Percentiles rank a stretch among this genome's conserved stretches.
These are phyloP conservation scores for Articulospora tetracladia DNA, from an alignment of 495 filamentous ascomycete genomes.

Conservation along the genomic window DNA sequence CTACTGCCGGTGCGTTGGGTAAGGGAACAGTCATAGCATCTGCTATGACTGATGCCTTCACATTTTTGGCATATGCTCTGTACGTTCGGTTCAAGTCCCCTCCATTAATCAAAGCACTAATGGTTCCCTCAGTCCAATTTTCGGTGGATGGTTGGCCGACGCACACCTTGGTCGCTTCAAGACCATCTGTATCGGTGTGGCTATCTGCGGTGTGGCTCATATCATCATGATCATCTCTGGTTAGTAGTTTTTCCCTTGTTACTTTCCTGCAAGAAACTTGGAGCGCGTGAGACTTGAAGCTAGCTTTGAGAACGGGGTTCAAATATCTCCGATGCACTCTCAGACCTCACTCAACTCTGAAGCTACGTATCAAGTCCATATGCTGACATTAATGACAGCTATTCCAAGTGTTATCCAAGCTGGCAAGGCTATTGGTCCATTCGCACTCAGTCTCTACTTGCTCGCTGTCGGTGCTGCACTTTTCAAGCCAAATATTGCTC, in stretches of 20 bases:
- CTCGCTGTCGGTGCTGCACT: slow-evolving; percentile 54
- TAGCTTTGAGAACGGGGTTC: too few relatives aligned
- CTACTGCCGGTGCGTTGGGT: slow-evolving; percentile 54
- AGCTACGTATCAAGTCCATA: too few relatives aligned
- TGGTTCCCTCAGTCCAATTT: slow-evolving; percentile 36
- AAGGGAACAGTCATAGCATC: slow-evolving; percentile 54
- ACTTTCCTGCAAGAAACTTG: background rate
- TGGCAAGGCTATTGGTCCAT: slow-evolving; percentile 53
- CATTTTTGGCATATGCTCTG: slow-evolving; percentile 53
- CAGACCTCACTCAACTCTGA: too few relatives aligned
- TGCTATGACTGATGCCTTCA: slow-evolving; percentile 51
- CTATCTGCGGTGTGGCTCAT: slow-evolving; percentile 56
- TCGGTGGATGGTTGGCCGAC: slow-evolving; percentile 57
- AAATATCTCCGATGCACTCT: too few relatives aligned
- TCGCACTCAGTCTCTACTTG: slow-evolving; percentile 51
- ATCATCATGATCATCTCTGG: slow-evolving; percentile 56
- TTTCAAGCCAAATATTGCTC: slow-evolving; percentile 66
- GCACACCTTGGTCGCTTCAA: slow-evolving; percentile 54
- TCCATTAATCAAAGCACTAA: slow-evolving; percentile 30
- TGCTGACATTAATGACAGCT: slow-evolving; percentile 31
- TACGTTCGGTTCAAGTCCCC: slow-evolving; percentile 17
- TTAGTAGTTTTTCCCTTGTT: background rate
- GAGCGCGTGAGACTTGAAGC: too few relatives aligned
- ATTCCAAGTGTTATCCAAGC: slow-evolving; percentile 51
- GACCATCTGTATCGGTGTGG: slow-evolving; percentile 55